These are phyloP conservation scores for Wickerhamiella alocasiicola DNA, from an alignment of 805 yeast species.

Conservation along the genomic window DNA sequence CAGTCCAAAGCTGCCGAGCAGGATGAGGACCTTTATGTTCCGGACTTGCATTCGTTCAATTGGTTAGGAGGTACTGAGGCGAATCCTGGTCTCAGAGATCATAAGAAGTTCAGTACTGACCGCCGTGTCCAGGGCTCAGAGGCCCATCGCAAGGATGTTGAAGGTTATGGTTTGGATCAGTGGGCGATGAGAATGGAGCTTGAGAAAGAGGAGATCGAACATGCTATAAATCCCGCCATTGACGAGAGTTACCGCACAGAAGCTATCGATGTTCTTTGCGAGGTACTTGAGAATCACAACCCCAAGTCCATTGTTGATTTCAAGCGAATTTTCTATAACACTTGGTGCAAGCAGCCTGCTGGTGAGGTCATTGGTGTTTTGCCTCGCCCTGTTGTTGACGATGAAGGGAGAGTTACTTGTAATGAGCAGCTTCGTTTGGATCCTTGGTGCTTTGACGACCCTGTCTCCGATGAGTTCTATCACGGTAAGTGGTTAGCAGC, in stretches of 20 bases:
- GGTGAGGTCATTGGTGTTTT: conserved; percentile 3
- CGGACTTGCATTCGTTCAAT: conserved; percentile 47
- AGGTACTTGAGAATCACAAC: conserved; percentile 14
- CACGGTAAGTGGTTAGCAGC: conserved; percentile 71
- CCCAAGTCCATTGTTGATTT: conserved; percentile 22
- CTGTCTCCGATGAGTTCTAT: conserved; percentile 65
- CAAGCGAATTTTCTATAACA: conserved; percentile 22
- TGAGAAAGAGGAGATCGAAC: conserved; percentile 18
- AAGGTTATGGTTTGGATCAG: conserved; percentile 63
- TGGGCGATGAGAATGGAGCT: conserved; percentile 28
- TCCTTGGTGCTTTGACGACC: conserved; percentile 84
- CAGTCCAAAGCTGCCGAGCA: neutral
- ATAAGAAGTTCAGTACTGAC: conserved; percentile 69
- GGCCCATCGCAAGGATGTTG: conserved; percentile 60
- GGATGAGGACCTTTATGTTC: neutral
- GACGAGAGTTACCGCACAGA: conserved; percentile 27
- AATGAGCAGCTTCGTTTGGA: conserved; percentile 45
- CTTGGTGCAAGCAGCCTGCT: conserved; percentile 4
- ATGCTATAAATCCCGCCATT: conserved; percentile 18
- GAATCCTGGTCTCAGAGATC: conserved; percentile 72
- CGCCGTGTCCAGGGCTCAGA: conserved; percentile 59
- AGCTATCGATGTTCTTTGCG: conserved; percentile 17
- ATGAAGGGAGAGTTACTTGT: conserved; percentile 21
- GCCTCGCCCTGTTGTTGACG: conserved; percentile 16
- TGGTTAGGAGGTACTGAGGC: conserved; percentile 73